Conservation (phyloP, 768 basidiomycete species). For the Tylopilus felleus region DNA sequence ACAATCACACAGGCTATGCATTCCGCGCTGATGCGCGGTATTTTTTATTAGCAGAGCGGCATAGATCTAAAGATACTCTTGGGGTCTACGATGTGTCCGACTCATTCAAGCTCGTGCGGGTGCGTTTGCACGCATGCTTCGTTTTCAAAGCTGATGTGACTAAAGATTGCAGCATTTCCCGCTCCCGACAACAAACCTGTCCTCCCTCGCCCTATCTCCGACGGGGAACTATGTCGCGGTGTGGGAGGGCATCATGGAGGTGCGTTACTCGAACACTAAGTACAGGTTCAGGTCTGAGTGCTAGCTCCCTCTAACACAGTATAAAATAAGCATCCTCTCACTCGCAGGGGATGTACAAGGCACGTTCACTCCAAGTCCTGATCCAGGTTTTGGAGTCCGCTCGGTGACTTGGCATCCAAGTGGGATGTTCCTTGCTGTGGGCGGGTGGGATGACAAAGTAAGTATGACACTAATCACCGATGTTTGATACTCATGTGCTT, state of each 20-base stretch:
- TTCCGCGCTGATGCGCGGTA: constrained; percentile 81
- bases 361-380: constrained; percentile 66
- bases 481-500: background rate
- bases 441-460: constrained; percentile 90
- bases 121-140: constrained; percentile 26
- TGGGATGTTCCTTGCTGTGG: constrained; percentile 75
- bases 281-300: background rate
- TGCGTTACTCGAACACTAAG: constrained; percentile 28
- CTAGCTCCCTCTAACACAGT: constrained; percentile 41
- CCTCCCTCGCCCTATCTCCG: constrained; percentile 73
- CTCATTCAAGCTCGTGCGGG: constrained; percentile 69
- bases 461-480: constrained; percentile 5
- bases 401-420: constrained; percentile 82
- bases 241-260: constrained; percentile 87
- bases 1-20: constrained; percentile 54
- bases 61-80: constrained; percentile 84
- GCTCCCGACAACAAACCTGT: constrained; percentile 67
- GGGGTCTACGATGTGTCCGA: constrained; percentile 79
- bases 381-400: constrained; percentile 83
- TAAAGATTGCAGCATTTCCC: constrained; percentile 67
- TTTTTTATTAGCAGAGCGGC: constrained; percentile 82
- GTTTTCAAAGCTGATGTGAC: constrained; percentile 18
- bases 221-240: constrained; percentile 71
- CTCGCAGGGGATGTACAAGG: constrained; percentile 62
- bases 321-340: constrained; percentile 69